Conservation (phyloP, 441 rosid genomes). For the Arabidopsis lyrata region DNA sequence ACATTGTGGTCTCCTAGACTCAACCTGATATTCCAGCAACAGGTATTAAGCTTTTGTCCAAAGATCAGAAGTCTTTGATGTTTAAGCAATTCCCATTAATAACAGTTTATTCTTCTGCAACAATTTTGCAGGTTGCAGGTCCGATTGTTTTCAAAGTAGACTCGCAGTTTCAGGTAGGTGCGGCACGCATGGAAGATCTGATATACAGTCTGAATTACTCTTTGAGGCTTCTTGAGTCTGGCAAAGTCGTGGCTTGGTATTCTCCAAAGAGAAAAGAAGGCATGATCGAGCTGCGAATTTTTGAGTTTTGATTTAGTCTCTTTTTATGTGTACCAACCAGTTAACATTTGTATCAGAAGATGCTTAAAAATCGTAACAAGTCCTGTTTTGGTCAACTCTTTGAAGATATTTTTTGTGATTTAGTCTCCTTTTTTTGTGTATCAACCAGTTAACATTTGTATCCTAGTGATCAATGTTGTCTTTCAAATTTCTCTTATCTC, state of each 20-base stretch:
- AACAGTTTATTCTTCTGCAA: background rate
- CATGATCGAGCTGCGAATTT: conserved; percentile 80
- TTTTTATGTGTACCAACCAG: background rate
- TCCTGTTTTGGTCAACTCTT: background rate
- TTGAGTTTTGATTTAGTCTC: conserved; percentile 58
- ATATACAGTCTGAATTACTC: conserved; percentile 73
- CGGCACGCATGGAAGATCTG: conserved; percentile 61
- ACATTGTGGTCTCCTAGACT: conserved; percentile 68
- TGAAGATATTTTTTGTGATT: background rate
- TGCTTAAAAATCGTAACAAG: conserved; percentile 2
- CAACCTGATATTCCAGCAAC: conserved; percentile 80
- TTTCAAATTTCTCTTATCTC: too few species aligned
- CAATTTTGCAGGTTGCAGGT: conserved; percentile 67
- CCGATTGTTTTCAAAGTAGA: conserved; percentile 74
- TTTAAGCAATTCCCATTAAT: background rate
- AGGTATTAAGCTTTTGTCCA: conserved; percentile 50
- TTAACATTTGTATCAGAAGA: conserved; percentile 34
- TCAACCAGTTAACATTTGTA: too few species aligned
- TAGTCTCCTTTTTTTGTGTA: too few species aligned
- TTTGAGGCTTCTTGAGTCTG: conserved; percentile 68
- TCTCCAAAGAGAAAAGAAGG: conserved; percentile 89
- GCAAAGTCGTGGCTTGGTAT: conserved; percentile 90
- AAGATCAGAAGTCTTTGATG: background rate
- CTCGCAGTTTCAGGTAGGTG: conserved; percentile 58
- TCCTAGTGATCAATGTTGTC: too few species aligned